Conservation (phyloP, 345 rosid genomes). For the Gossypium mustelinum region DNA sequence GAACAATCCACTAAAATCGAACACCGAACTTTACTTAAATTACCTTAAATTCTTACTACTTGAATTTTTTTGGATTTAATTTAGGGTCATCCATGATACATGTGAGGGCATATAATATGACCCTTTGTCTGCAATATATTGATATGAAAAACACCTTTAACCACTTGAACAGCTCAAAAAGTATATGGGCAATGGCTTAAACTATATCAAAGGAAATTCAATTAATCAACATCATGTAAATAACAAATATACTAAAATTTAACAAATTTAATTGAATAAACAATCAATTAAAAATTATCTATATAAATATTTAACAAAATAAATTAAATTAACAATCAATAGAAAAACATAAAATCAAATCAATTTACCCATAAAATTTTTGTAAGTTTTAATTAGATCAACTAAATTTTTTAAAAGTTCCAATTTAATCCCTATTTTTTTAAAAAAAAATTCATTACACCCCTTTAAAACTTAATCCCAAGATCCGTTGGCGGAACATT, state of each 20-base stretch:
- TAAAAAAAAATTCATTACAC: too few relatives aligned
- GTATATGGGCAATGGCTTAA: neutral
- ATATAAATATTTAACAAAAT: neutral
- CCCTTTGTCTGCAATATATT: neutral
- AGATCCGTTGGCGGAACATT: too few relatives aligned
- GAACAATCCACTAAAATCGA: too few relatives aligned
- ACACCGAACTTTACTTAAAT: too few relatives aligned
- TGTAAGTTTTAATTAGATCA: too few relatives aligned
- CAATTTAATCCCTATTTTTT: too few relatives aligned
- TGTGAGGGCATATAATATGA: neutral
- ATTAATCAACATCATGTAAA: neutral
- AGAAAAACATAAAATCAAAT: neutral
- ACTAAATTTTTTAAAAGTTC: too few relatives aligned
- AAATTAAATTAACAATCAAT: neutral
- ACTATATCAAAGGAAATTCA: neutral
- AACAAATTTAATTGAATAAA: too few relatives aligned
- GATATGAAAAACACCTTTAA: slow-evolving; percentile 3
- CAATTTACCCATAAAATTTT: too few relatives aligned
- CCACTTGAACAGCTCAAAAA: neutral
- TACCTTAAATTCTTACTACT: too few relatives aligned
- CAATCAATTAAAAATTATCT: neutral
- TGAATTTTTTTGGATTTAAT: neutral
- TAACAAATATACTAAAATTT: neutral
- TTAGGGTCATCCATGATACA: neutral
- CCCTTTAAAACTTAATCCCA: too few relatives aligned